Conservation (phyloP, 306 rosid species). For the Pyrus betulifolia region DNA sequence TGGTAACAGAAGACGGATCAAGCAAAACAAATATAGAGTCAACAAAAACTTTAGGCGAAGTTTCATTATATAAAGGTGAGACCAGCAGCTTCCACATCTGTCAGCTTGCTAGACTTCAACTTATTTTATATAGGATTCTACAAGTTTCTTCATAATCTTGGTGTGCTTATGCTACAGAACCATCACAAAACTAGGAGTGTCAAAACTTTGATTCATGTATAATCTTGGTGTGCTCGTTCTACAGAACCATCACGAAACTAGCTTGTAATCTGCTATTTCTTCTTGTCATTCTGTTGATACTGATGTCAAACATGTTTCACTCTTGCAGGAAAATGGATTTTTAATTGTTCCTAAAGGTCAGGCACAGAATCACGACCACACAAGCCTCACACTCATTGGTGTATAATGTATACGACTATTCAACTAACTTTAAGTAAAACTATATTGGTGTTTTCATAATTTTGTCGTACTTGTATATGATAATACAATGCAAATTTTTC, state of each 20-base stretch:
- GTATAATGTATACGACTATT: no score
- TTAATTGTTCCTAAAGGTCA: constrained; percentile 59
- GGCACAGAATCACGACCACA: background rate
- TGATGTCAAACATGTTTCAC: background rate
- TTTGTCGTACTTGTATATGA: no score
- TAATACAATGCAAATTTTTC: no score
- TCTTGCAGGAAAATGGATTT: constrained; percentile 71
- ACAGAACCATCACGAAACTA: background rate
- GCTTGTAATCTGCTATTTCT: background rate
- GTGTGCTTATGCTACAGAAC: no score
- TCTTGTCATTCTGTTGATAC: background rate
- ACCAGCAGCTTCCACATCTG: constrained; percentile 8
- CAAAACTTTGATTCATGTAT: background rate
- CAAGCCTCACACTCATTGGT: no score
- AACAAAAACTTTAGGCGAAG: constrained; percentile 84
- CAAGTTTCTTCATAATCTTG: no score
- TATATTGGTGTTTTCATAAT: no score
- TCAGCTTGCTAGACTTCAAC: background rate
- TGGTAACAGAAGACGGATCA: constrained; percentile 86
- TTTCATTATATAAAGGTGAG: constrained; percentile 78
- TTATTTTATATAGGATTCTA: background rate
- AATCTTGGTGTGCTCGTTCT: no score
- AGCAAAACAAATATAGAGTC: constrained; percentile 75
- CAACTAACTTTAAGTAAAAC: no score
- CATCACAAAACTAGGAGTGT: background rate